phyloP scores from a whole-genome alignment of 768 basidiomycete species.

The Mycena latifolia region DNA sequence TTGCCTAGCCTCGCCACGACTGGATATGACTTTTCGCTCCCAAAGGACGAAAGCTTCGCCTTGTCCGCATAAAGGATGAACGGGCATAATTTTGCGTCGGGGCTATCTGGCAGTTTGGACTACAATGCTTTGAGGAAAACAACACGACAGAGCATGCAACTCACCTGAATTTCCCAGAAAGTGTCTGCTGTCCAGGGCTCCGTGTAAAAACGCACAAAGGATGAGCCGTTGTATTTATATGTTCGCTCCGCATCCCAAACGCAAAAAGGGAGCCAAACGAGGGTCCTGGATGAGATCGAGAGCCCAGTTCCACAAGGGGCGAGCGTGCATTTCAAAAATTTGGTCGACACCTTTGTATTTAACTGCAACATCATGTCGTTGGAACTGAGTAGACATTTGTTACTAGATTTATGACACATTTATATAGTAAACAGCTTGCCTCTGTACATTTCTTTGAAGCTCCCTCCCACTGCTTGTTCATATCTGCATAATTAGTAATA shows the following conservation, averaged over 20 bases:
- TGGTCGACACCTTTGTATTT: constrained; percentile 3
- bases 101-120: too few relatives aligned
- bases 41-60: constrained; percentile 51
- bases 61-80: constrained; percentile 58
- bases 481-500: neutral
- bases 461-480: constrained; percentile 5
- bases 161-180: constrained; percentile 55
- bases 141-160: constrained; percentile 22
- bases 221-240: constrained; percentile 38
- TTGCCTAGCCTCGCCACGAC: constrained; percentile 49
- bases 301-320: constrained; percentile 12
- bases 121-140: neutral
- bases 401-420: neutral
- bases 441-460: constrained; percentile 7
- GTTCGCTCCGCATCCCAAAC: constrained; percentile 10
- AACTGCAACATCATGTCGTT: neutral
- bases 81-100: constrained; percentile 40
- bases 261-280: neutral
- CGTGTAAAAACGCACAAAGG: constrained; percentile 45
- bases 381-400: neutral
- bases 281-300: constrained; percentile 14
- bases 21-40: constrained; percentile 52
- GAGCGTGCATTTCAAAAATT: constrained; percentile 14
- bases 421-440: neutral
- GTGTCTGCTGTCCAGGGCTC: constrained; percentile 53